Conservation (phyloP, 192 early-diverging fungal genomes). For the Podochytrium sp. region DNA sequence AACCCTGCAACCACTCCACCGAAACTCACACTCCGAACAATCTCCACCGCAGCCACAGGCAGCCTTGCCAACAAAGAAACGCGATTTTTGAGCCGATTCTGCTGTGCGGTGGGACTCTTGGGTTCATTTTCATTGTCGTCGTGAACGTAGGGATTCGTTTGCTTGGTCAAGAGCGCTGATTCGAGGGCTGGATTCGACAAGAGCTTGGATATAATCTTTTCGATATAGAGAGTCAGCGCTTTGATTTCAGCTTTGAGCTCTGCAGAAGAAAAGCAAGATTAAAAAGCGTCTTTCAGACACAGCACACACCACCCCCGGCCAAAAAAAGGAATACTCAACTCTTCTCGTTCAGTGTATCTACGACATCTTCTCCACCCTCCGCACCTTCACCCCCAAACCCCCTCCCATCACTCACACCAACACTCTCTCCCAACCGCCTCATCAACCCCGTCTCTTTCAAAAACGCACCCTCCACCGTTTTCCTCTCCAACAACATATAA, state of each 20-base stretch:
- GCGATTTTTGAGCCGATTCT: too few species aligned
- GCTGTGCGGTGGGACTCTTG: too few species aligned
- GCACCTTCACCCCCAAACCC: not conserved
- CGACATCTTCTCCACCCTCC: not conserved
- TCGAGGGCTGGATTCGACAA: not conserved
- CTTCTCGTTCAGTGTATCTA: constrained; percentile 1
- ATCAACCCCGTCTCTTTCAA: not conserved
- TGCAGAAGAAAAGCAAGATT: not conserved
- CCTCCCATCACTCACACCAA: not conserved
- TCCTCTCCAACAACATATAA: not conserved
- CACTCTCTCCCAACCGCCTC: not conserved
- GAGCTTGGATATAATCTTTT: not conserved
- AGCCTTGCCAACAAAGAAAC: not conserved
- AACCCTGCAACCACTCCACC: too few species aligned
- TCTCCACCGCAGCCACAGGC: not conserved
- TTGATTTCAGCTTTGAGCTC: constrained; percentile 42
- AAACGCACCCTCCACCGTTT: not conserved
- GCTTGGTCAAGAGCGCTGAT: not conserved
- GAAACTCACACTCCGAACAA: constrained; percentile 2
- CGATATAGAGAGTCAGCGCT: constrained; percentile 30
- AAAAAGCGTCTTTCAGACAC: too few species aligned
- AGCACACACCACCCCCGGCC: too few species aligned
- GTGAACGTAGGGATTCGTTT: not conserved
- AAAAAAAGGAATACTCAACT: too few species aligned
- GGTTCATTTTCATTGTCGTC: not conserved